These are phyloP conservation scores for Talaromyces sp. DNA, from an alignment of 2,329 filamentous ascomycete species.

Conservation along the genomic window DNA sequence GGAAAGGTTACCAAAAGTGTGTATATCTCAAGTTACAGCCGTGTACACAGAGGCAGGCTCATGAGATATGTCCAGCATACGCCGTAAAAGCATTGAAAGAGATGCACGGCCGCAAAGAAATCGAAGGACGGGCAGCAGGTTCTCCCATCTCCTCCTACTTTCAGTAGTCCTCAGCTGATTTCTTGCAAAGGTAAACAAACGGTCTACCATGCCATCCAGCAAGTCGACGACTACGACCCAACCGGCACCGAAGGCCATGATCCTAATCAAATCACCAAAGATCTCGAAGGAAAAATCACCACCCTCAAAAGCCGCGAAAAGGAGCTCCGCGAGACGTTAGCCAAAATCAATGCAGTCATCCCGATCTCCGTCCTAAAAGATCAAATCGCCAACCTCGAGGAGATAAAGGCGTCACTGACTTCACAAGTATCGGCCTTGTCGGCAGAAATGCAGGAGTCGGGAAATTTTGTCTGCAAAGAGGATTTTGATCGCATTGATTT, in stretches of 20 bases:
- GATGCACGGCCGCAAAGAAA: constrained; percentile 57
- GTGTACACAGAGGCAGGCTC: background rate
- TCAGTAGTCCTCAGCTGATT: background rate
- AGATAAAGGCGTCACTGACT: constrained; percentile 43
- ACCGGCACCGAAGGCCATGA: constrained; percentile 50
- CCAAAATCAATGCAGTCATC: constrained; percentile 47
- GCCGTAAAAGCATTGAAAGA: constrained; percentile 62
- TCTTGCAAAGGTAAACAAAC: constrained; percentile 56
- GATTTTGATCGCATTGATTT: constrained; percentile 48
- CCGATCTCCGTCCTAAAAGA: constrained; percentile 51
- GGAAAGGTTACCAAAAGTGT: constrained; percentile 58
- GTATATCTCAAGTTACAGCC: background rate
- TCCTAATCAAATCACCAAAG: constrained; percentile 46
- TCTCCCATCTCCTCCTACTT: constrained; percentile 4
- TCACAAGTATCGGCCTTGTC: constrained; percentile 31
- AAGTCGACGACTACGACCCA: constrained; percentile 46
- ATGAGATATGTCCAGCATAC: constrained; percentile 40
- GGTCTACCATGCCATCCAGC: constrained; percentile 58
- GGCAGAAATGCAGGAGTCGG: background rate
- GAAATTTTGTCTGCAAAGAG: constrained; percentile 43
- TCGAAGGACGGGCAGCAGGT: constrained; percentile 58
- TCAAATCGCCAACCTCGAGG: constrained; percentile 43
- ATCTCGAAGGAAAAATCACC: constrained; percentile 46
- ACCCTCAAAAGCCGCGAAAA: constrained; percentile 48
- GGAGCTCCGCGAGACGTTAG: constrained; percentile 47